Percentiles rank a stretch among this genome's conserved stretches.
Evolutionary conservation across 768 basidiomycete species (phyloP).

Genomic region (Hemileccinum impolitum): DNA sequence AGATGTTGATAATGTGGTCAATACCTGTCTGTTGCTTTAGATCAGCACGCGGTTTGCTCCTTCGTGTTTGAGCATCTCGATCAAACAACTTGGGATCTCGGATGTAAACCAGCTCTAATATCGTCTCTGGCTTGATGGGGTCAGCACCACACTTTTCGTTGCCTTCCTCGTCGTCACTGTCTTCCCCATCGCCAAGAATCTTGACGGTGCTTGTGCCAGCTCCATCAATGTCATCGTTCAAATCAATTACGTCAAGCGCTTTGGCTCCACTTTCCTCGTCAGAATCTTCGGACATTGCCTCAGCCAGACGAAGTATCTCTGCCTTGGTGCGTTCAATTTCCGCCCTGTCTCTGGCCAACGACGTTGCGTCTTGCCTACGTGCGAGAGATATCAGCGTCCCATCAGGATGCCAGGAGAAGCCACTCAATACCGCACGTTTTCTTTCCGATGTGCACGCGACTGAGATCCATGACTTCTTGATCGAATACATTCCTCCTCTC

Average conservation of each 20-base stretch:
- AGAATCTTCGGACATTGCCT: conserved; percentile 61
- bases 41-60: conserved; percentile 62
- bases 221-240: conserved; percentile 55
- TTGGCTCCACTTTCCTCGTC: conserved; percentile 47
- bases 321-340: conserved; percentile 77
- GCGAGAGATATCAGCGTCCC: conserved; percentile 1
- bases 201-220: conserved; percentile 41
- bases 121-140: conserved; percentile 47
- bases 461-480: conserved; percentile 63
- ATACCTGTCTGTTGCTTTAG: conserved; percentile 67
- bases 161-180: conserved; percentile 37
- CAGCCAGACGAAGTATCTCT: conserved; percentile 74
- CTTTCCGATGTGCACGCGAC: conserved; percentile 60
- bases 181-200: conserved; percentile 59
- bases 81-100: conserved; percentile 73
- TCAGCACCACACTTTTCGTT: conserved; percentile 25
- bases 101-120: conserved; percentile 76
- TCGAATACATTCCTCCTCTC: conserved; percentile 76
- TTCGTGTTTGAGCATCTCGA: conserved; percentile 66
- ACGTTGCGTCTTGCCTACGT: conserved; percentile 43
- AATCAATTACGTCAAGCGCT: conserved; percentile 32
- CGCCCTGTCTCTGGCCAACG: conserved; percentile 50
- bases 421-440: conserved; percentile 43
- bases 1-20: conserved; percentile 8
- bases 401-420: not conserved